Base-by-base conservation (phyloP, 192 early-diverging fungal species). In the Thamnidium elegans region DNA sequence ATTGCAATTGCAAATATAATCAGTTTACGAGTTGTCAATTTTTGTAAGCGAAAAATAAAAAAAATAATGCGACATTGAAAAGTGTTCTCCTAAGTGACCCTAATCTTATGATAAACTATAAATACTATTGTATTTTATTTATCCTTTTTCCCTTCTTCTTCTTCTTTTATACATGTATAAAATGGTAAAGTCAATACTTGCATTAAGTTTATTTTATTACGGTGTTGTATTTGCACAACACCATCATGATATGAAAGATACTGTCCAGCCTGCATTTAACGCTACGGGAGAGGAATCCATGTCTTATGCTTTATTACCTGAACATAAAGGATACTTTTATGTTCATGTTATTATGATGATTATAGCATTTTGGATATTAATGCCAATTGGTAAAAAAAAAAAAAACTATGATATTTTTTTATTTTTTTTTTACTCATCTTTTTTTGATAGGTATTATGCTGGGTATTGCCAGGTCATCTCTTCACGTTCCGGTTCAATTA, bases 301-400 rank as follows among this genome's bases (percentile, higher is more conserved):
- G 67, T 69, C 67, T 13, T 74, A 74, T 65, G 56, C 67, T 19
- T 43, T 66, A 13, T 63, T 39, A 7, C 59, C 67, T 32, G 67
- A 69, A 3, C 51, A 69, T 15, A 69, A 69, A 55, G 60, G 52
- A 5, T 66, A 66, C 21, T 66, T 74, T 15, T 69, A 69, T 48
- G 30, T 52, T 31, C 72, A 74, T 26, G 68, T 74, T 11, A 17
- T 45, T n/a, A 66, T 74, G 17, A 74, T 74, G 72, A 59, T 74
- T 21, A 36, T 74, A 34, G 67, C 63, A 11, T 74, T 74, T 63
- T 69, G 67, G 72, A 66, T 74, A 36, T 42, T 74, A 6, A 64
- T 74, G 62, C 72, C 72, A 30, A 74, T 74, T 21, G 72, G 72
- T 74, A 69, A 74, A 54, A 20, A n/a, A 19, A 47, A 20, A 19